Conservation (phyloP, 75 land plant genomes). For the Isoetes taiwanensis region DNA sequence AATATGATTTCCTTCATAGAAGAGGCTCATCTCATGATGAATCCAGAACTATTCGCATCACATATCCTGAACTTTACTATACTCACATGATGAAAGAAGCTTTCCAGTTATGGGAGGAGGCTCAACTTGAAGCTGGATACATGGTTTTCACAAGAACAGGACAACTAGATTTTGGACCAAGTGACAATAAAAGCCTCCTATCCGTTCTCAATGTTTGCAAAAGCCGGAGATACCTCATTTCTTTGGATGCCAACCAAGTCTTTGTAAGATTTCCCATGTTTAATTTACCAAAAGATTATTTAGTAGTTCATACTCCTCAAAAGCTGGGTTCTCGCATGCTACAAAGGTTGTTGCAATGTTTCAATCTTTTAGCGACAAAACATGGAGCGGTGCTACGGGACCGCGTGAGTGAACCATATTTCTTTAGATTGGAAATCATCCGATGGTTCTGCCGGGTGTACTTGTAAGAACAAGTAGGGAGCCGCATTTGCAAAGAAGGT, state of each 20-base stretch:
- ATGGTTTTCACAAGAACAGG: slow-evolving; percentile 32
- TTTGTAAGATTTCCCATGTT: slow-evolving; percentile 19
- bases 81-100: slow-evolving; percentile 44
- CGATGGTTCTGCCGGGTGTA: slow-evolving; percentile 11
- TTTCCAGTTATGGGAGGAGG: slow-evolving; percentile 45
- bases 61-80: slow-evolving; percentile 72
- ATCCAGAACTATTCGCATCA: slow-evolving; percentile 66
- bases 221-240: slow-evolving; percentile 16
- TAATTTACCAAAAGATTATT: slow-evolving; percentile 39
- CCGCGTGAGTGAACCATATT: slow-evolving; percentile 34
- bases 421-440: slow-evolving; percentile 11
- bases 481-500: slow-evolving; percentile 39
- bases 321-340: slow-evolving; percentile 61
- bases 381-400: slow-evolving; percentile 61
- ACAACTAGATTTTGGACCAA: slow-evolving; percentile 64
- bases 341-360: slow-evolving; percentile 74
- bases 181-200: slow-evolving; percentile 25
- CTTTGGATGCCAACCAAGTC: slow-evolving; percentile 18
- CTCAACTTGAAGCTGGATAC: slow-evolving; percentile 52
- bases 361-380: slow-evolving; percentile 44
- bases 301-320: slow-evolving; percentile 34
- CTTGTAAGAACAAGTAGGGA: slow-evolving; percentile 26
- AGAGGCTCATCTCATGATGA: slow-evolving; percentile 97
- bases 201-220: slow-evolving; percentile 22
- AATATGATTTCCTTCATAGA: slow-evolving; percentile 73